Conservation (phyloP, 805 yeast species). For the Pichia exigua region DNA sequence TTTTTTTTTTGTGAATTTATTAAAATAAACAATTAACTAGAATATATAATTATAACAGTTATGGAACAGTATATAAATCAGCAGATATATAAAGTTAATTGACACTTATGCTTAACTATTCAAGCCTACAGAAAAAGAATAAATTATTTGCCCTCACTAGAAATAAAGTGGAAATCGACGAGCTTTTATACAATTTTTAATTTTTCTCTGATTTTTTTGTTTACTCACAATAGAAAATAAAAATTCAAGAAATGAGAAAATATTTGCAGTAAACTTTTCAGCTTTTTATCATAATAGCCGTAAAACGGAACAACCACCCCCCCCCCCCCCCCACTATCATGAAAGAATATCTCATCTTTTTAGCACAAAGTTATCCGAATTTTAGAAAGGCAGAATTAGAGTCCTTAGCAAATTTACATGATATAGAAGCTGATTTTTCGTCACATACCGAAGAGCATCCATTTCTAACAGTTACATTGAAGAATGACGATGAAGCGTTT, state of each 20-base stretch:
- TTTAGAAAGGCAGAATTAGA: constrained; percentile 80
- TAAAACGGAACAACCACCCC: not conserved
- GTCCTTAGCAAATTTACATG: constrained; percentile 64
- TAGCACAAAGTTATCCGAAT: constrained; percentile 77
- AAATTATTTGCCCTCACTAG: not conserved
- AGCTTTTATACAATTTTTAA: not conserved
- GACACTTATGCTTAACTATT: not conserved
- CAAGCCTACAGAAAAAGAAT: not conserved
- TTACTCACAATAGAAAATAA: not conserved
- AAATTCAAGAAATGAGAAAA: not conserved
- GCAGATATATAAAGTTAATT: not conserved
- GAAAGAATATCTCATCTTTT: constrained; percentile 64
- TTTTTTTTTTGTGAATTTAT: not conserved
- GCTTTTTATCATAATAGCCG: too few species aligned
- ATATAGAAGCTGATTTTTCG: constrained; percentile 51
- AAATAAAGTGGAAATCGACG: not conserved
- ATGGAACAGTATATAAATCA: not conserved
- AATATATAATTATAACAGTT: not conserved
- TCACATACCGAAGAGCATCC: constrained; percentile 56
- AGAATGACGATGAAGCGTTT: constrained; percentile 59
- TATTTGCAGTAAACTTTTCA: not conserved
- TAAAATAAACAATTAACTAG: not conserved
- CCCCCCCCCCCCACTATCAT: constrained; percentile 15
- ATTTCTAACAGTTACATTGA: constrained; percentile 60
- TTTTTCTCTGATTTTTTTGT: too few species aligned